phyloP scores from a whole-genome alignment of 2,329 filamentous ascomycete genomes.

The Botryosphaeria dothidea region DNA sequence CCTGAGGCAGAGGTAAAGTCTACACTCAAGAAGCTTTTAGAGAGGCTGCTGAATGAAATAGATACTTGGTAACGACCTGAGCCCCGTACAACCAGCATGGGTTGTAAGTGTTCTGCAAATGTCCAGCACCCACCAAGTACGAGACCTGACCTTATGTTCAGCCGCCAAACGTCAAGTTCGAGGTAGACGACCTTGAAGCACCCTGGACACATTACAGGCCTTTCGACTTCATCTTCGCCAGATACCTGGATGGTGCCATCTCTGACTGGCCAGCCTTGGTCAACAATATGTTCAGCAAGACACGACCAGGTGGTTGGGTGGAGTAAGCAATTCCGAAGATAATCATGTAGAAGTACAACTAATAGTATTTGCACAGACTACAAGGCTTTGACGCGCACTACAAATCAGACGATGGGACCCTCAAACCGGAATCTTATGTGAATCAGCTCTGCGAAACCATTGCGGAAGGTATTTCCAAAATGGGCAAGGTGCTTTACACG shows the following conservation, averaged over 20 bases:
- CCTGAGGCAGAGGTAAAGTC: background rate
- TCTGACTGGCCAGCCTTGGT: conserved; percentile 56
- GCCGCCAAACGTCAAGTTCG: conserved; percentile 61
- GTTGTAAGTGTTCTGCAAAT: background rate
- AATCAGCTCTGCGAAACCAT: background rate
- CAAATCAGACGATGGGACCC: conserved; percentile 38
- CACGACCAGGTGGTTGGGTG: conserved; percentile 49
- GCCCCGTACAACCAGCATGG: conserved; percentile 48
- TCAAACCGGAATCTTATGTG: conserved; percentile 18
- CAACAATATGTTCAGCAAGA: conserved; percentile 37
- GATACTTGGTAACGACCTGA: conserved; percentile 43
- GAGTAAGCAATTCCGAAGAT: conserved; percentile 29
- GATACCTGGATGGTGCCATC: conserved; percentile 54
- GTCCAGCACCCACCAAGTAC: no score
- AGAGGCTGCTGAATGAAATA: background rate
- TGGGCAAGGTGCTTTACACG: conserved; percentile 23
- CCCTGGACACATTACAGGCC: conserved; percentile 55
- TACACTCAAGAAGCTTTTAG: no score
- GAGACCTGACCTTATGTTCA: background rate
- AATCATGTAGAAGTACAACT: no score
- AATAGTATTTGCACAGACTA: conserved; percentile 23
- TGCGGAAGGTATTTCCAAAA: background rate
- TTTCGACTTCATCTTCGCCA: conserved; percentile 60
- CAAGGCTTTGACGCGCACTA: conserved; percentile 47
- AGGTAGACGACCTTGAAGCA: conserved; percentile 63